Evolutionary conservation across 306 rosid genomes (phyloP).

Genomic region (Luffa acutangula): DNA sequence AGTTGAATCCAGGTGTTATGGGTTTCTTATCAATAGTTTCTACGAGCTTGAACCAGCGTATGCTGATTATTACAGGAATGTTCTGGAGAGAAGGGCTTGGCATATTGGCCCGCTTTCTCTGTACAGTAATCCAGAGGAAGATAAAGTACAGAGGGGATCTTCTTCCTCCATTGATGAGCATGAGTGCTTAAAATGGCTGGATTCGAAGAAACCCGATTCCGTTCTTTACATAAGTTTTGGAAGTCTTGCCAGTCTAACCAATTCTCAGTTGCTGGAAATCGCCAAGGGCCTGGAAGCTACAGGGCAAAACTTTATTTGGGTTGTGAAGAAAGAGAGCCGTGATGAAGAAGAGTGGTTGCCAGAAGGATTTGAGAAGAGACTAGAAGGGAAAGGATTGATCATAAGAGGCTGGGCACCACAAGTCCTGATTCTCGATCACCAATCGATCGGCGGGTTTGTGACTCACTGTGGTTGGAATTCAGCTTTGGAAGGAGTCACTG

Average conservation of each 20-base stretch:
- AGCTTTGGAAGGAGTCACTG: conserved; percentile 24
- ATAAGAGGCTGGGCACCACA: conserved; percentile 37
- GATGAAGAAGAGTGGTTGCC: conserved; percentile 12
- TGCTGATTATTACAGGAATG: conserved; percentile 26
- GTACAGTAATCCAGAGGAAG: not conserved
- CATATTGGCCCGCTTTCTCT: conserved; percentile 51
- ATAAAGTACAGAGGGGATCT: conserved; percentile 11
- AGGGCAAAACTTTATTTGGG: conserved; percentile 28
- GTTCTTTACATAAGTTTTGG: conserved; percentile 28
- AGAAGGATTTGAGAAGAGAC: conserved; percentile 27
- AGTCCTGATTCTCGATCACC: conserved; percentile 29
- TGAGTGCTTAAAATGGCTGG: conserved; percentile 25
- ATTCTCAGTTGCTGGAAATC: conserved; percentile 19
- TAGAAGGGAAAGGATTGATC: conserved; percentile 21
- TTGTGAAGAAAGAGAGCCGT: conserved; percentile 9
- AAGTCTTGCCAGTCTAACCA: conserved; percentile 8
- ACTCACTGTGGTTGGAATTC: conserved; percentile 50
- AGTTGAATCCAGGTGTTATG: conserved; percentile 26
- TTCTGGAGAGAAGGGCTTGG: conserved; percentile 36
- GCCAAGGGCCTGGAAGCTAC: conserved; percentile 24
- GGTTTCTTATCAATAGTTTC: conserved; percentile 40
- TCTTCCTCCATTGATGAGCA: conserved; percentile 2
- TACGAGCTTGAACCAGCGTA: conserved; percentile 42
- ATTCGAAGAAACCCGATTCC: conserved; percentile 17
- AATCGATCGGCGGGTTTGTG: conserved; percentile 28